Base-by-base conservation (phyloP, 306 rosid species). In the Dryas drummondii region DNA sequence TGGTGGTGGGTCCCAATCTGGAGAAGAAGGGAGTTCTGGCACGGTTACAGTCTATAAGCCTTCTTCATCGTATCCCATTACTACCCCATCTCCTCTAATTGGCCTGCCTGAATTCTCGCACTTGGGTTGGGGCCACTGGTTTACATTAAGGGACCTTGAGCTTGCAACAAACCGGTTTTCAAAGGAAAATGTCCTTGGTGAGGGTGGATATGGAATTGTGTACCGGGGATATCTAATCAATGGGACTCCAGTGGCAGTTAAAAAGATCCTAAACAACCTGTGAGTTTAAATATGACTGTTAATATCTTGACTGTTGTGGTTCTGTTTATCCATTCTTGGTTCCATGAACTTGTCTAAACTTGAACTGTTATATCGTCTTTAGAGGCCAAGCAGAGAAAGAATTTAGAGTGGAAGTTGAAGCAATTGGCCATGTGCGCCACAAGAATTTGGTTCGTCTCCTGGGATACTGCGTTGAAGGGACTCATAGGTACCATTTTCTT, bases 51-150 rank as follows among this genome's bases (percentile, higher is more conserved):
- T 82, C 72, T 82, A 83, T 73, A 86, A 81, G 82, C 87, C 88
- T 17, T 82, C 97, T 74, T 85, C 97, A 32, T 87, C 90, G 0
- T 54, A 88, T 73, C 90, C 96, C 48, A 78, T 88, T 41, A 80
- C 92, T n/a, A 94, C 91, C 47, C 97, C 96, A 65, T 93, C 98
- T 50, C 98, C 97, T 42, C 78, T 94, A 16, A 70, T 70, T 58
- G 97, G 97, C 42, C 87, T 94, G 79, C 96, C 97, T 11, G 97
- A 94, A 50, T 89, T 94, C 80, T 91, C 98, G 9, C 97, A 86
- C 82, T 86, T 94, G 84, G 97, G 98, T 68, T 94, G 98, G 98
- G 98, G 98, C 65, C 97, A 94, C 77, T 94, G 98, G 98, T 94
- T 94, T 87, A 94, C 97, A 32, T 66, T 94, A 70, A 84, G 98